Conservation (phyloP, 139 green algal species). For the Dunaliella primolecta region DNA sequence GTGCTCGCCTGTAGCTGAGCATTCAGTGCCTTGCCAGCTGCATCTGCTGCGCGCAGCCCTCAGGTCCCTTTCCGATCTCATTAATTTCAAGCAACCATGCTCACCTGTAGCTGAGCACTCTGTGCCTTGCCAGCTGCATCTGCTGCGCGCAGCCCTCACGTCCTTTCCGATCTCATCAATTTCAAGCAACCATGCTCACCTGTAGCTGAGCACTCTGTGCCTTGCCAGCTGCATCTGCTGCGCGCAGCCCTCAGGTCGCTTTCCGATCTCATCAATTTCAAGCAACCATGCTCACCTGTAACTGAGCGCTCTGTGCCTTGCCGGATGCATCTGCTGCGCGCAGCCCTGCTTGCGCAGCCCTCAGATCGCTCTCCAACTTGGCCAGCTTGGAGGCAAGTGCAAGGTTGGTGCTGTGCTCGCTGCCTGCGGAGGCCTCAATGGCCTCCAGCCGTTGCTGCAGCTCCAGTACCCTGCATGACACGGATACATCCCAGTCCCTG, state of each 20-base stretch:
- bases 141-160: constrained; percentile 22
- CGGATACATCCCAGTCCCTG: too few species aligned
- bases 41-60: constrained; percentile 19
- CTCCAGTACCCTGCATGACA: constrained; percentile 39
- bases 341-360: background rate
- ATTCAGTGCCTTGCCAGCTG: too few species aligned
- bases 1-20: too few species aligned
- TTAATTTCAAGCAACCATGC: too few species aligned
- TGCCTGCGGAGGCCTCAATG: constrained; percentile 11
- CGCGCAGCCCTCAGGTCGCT: constrained; percentile 26
- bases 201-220: background rate
- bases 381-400: constrained; percentile 10
- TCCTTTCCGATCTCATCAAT: too few species aligned
- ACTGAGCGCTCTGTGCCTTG: background rate
- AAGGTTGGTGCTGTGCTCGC: constrained; percentile 13
- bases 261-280: too few species aligned
- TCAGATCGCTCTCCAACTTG: constrained; percentile 18
- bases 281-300: background rate
- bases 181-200: too few species aligned
- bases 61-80: too few species aligned
- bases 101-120: too few species aligned
- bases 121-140: too few species aligned
- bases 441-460: constrained; percentile 28
- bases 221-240: background rate
- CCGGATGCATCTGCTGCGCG: constrained; percentile 4